A percentile compares a stretch with the other conserved stretches of the same genome.
Conservation (phyloP, 352 stramenopile genomes). For the Thalassiosira oceanica region DNA sequence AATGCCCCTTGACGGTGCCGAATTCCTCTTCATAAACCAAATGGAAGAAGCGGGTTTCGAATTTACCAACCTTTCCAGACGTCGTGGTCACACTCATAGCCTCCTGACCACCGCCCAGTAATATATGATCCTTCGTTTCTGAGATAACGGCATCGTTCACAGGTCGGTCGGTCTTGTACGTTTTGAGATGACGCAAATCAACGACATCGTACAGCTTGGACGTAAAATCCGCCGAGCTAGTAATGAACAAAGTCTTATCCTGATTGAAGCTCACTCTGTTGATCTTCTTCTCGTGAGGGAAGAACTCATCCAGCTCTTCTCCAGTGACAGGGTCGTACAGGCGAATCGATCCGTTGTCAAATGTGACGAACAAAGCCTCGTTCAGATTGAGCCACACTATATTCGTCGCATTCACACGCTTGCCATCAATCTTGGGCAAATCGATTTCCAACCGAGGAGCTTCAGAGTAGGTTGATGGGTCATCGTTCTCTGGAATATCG, state of each 20-base stretch:
- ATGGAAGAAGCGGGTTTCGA: conserved; percentile 98
- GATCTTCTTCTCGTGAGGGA: conserved; percentile 94
- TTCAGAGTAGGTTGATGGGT: conserved; percentile 47
- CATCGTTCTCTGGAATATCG: conserved; percentile 69
- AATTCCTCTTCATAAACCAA: conserved; percentile 99
- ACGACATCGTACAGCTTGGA: conserved; percentile 95
- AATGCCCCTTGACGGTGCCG: conserved; percentile 97
- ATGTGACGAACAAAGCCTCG: conserved; percentile 82
- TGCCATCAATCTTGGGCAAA: conserved; percentile 70
- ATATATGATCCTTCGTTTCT: conserved; percentile 91
- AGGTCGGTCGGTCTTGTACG: conserved; percentile 96
- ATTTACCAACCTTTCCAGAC: conserved; percentile 85
- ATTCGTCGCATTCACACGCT: conserved; percentile 82
- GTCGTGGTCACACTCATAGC: conserved; percentile 96
- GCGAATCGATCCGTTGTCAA: conserved; percentile 82
- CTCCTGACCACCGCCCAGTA: conserved; percentile 97
- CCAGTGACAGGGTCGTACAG: conserved; percentile 82
- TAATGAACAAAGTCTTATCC: conserved; percentile 95
- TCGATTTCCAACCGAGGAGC: conserved; percentile 79
- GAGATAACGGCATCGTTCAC: conserved; percentile 98
- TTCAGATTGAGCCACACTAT: conserved; percentile 85
- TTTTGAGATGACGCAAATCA: conserved; percentile 94
- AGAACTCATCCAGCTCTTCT: conserved; percentile 80
- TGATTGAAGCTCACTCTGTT: conserved; percentile 94
- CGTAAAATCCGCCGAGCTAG: conserved; percentile 95